Evolutionary conservation across 2,329 filamentous ascomycete species (phyloP), one percentile per base, ranked within the genome.

Genomic region (Paecilomyces sp.): DNA sequence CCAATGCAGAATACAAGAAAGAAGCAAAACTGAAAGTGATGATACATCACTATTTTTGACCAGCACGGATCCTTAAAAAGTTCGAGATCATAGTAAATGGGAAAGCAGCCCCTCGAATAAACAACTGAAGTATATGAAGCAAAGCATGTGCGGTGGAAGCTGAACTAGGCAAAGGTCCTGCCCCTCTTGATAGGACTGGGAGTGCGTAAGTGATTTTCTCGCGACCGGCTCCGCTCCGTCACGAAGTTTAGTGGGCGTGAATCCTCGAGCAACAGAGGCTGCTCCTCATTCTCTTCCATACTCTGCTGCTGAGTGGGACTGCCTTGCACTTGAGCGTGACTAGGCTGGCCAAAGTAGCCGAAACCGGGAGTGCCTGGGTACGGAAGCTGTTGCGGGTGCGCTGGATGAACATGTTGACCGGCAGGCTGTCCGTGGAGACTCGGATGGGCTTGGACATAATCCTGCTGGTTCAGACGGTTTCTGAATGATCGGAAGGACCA

Each of bases 401-500:
- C 65, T 31, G 63, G 62, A 33, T 63, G 57, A 28, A 61, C 64
- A 54, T 65, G 64, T 36, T 69, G 67, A 18, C 59, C 60, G 15
- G 63, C 66, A 1, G 67, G 61, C 22, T 70, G 67, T 31, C 64
- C 66, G 15, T 66, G 47, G 22, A 67, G 66, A 58, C 61, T 66
- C 28, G 67, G 61, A 34, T 64, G 41, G 1, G 68, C 59, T 8
- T 65, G 69, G 6, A 63, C 30, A 55, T 70, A 71, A 34, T 68
- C 65, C 30, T 70, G 68, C 55, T 71, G 73, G 55, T 65, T 70
- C 28, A 65, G 70, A 62, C 66, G 70, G 63, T 69, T 74, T 67
- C 70, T 70, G 65, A 85, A 80, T 57, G 83, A 78, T 60, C 80
- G 79, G 69, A 87, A 86, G 2, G 83, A 83, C 70, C 83, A 79